A percentile compares a stretch with the other conserved stretches of the same genome.
phyloP scores from a whole-genome alignment of 2,329 filamentous ascomycete species.

The Aspergillus sp. region DNA sequence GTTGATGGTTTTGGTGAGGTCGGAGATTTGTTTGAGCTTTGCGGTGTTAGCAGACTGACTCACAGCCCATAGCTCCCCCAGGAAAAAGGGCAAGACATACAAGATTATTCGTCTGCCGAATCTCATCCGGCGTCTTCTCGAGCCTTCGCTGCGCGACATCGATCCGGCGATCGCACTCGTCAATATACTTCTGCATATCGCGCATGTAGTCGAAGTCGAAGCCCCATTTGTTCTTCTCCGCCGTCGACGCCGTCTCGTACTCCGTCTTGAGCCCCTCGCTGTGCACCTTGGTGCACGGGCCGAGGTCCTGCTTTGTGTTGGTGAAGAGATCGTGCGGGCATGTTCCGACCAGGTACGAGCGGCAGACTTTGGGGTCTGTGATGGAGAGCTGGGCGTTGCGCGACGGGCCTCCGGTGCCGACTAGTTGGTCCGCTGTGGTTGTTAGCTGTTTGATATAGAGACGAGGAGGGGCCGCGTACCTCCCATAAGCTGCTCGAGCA shows the following conservation, averaged over 20 bases:
- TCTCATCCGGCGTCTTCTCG: slow-evolving; percentile 97
- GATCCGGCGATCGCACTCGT: slow-evolving; percentile 91
- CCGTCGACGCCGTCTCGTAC: slow-evolving; percentile 64
- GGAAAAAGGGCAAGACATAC: slow-evolving; percentile 30
- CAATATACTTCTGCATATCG: slow-evolving; percentile 92
- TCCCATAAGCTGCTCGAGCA: slow-evolving; percentile 86
- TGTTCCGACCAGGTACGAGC: slow-evolving; percentile 83
- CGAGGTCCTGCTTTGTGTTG: slow-evolving; percentile 97
- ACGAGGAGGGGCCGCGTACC: slow-evolving; percentile 20
- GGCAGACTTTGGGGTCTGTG: slow-evolving; percentile 87
- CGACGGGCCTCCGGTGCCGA: slow-evolving; percentile 65
- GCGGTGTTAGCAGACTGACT: neutral
- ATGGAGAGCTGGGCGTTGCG: slow-evolving; percentile 76
- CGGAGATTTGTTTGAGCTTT: slow-evolving; percentile 71
- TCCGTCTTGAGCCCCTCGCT: slow-evolving; percentile 80
- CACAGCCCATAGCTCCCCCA: no score
- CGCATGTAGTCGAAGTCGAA: slow-evolving; percentile 97
- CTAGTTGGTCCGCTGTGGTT: slow-evolving; percentile 51
- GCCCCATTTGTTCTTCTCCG: slow-evolving; percentile 67
- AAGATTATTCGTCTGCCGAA: slow-evolving; percentile 83
- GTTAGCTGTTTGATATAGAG: slow-evolving; percentile 15
- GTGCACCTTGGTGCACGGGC: slow-evolving; percentile 79
- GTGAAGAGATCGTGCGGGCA: slow-evolving; percentile 99
- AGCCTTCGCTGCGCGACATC: slow-evolving; percentile 79
- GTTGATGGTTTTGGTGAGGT: slow-evolving; percentile 68